phyloP scores from a whole-genome alignment of 768 basidiomycete genomes.

The Hirschioporus abietinus region DNA sequence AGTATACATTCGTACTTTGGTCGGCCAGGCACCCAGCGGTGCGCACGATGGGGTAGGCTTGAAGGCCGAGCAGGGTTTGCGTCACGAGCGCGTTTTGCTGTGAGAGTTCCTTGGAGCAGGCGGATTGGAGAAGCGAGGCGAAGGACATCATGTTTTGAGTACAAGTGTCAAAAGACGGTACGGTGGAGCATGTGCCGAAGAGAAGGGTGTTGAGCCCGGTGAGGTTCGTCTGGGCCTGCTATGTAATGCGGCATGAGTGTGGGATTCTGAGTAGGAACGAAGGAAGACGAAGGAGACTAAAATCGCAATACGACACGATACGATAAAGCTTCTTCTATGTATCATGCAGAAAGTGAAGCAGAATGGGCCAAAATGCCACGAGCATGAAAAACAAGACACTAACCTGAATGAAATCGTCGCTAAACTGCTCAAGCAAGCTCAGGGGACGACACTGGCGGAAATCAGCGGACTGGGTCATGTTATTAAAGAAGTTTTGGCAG shows the following conservation, averaged over 20 bases:
- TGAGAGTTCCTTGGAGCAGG: slow-evolving; percentile 54
- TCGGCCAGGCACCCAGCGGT: slow-evolving; percentile 55
- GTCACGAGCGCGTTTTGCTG: slow-evolving; percentile 46
- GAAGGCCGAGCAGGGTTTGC: slow-evolving; percentile 56
- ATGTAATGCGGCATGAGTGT: slow-evolving; percentile 3
- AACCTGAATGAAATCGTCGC: slow-evolving; percentile 51
- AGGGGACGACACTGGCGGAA: slow-evolving; percentile 78
- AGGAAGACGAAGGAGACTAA: slow-evolving; percentile 8
- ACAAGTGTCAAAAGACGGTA: slow-evolving; percentile 43
- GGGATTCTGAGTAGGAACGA: slow-evolving; percentile 13
- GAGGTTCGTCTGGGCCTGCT: slow-evolving; percentile 61
- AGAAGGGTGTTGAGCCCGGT: slow-evolving; percentile 60
- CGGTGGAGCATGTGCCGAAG: slow-evolving; percentile 79
- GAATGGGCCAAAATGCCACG: slow-evolving; percentile 4
- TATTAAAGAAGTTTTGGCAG: slow-evolving; percentile 69
- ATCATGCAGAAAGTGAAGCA: background rate
- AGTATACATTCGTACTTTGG: slow-evolving; percentile 58
- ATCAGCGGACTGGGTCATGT: slow-evolving; percentile 57
- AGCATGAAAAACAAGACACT: slow-evolving; percentile 16
- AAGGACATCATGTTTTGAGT: slow-evolving; percentile 64
- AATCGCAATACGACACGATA: background rate
- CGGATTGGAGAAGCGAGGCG: slow-evolving; percentile 37
- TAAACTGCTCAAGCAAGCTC: slow-evolving; percentile 55
- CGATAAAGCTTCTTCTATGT: slow-evolving; percentile 6
- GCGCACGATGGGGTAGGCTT: slow-evolving; percentile 59